A percentile compares a stretch with the other conserved stretches of the same genome.
phyloP scores from a whole-genome alignment of 75 land plant genomes.

The Picea sitchensis region DNA sequence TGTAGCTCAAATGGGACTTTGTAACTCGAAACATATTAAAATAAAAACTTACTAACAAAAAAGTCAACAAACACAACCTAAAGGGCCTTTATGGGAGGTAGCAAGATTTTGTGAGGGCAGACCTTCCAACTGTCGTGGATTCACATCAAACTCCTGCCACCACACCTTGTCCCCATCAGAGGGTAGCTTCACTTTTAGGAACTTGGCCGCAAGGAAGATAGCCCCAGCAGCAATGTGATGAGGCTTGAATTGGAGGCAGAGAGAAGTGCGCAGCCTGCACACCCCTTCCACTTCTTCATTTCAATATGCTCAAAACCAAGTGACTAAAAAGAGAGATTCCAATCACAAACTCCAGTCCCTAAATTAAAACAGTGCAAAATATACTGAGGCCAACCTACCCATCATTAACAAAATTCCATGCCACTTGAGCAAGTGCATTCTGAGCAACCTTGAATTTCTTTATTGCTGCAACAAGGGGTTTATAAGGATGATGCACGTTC shows the following conservation, averaged over 20 bases:
- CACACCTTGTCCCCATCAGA: conserved; percentile 78
- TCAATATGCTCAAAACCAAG: conserved; percentile 17
- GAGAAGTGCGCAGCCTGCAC: conserved; percentile 92
- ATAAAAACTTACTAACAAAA: not conserved
- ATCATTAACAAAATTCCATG: conserved; percentile 98
- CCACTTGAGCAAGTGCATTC: conserved; percentile 87
- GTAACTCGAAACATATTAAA: not conserved
- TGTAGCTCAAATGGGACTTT: conserved; percentile 1
- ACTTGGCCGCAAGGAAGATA: conserved; percentile 95
- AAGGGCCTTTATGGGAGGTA: not conserved
- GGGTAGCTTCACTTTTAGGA: conserved; percentile 87
- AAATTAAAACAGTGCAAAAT: not conserved
- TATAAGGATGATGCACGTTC: conserved; percentile 91
- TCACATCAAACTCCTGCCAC: conserved; percentile 95
- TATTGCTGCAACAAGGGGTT: conserved; percentile 91
- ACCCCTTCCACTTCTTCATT: conserved; percentile 22
- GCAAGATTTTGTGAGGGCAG: conserved; percentile 10
- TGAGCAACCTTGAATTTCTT: conserved; percentile 91
- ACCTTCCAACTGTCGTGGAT: conserved; percentile 90
- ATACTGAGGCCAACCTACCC: conserved; percentile 50
- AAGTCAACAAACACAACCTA: not conserved
- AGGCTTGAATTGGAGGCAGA: conserved; percentile 97
- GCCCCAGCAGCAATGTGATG: conserved; percentile 99
- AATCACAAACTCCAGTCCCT: not conserved
- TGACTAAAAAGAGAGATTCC: conserved; percentile 6